Conservation (phyloP, 2,329 filamentous ascomycete species). For the Penicillium brasilianum region DNA sequence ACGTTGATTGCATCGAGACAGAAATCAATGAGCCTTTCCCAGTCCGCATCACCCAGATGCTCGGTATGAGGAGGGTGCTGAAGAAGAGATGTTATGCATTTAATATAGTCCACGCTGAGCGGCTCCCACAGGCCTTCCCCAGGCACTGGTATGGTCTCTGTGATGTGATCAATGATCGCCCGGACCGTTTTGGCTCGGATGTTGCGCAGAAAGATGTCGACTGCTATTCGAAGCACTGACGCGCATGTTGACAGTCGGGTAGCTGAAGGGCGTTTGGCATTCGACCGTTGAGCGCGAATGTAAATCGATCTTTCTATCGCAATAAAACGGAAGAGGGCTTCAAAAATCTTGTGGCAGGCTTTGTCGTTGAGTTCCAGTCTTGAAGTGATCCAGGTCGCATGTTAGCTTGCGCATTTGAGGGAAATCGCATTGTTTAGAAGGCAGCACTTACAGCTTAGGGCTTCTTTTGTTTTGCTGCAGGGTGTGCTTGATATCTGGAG, state of each 20-base stretch:
- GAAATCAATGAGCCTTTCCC: constrained; percentile 73
- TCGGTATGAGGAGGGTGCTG: constrained; percentile 78
- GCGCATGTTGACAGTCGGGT: constrained; percentile 71
- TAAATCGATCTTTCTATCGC: constrained; percentile 70
- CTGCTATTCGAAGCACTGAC: constrained; percentile 70
- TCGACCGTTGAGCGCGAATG: constrained; percentile 60
- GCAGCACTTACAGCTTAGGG: constrained; percentile 41
- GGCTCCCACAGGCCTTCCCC: constrained; percentile 70
- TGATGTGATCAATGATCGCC: constrained; percentile 79
- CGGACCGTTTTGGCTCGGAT: constrained; percentile 79
- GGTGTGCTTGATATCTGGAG: constrained; percentile 59
- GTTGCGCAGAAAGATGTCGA: constrained; percentile 70
- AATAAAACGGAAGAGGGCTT: constrained; percentile 76
- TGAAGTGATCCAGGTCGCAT: neutral
- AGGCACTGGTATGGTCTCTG: constrained; percentile 69
- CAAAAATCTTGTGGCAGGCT: constrained; percentile 79
- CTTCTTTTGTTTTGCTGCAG: constrained; percentile 58
- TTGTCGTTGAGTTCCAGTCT: constrained; percentile 67
- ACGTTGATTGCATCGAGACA: constrained; percentile 65
- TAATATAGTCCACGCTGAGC: constrained; percentile 77
- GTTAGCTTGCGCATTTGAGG: constrained; percentile 2
- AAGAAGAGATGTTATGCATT: constrained; percentile 72
- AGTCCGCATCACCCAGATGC: constrained; percentile 70
- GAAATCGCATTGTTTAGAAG: neutral
- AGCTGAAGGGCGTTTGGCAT: constrained; percentile 56